A percentile compares a stretch with the other conserved stretches of the same genome.
phyloP scores from a whole-genome alignment of 306 rosid genomes.

The Canavalia gladiata region DNA sequence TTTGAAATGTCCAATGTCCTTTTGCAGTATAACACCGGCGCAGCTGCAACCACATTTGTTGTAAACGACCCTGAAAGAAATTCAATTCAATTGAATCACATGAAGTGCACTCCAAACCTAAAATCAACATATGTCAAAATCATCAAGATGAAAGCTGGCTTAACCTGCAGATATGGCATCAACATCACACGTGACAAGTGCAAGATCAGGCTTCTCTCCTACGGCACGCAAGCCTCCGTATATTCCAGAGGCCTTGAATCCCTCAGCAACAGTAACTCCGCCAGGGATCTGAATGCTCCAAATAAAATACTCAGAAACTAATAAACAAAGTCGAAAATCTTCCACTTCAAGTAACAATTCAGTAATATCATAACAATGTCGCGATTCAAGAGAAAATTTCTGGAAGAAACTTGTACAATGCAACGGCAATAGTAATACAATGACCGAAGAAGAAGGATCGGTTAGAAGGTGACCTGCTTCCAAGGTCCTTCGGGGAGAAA shows the following conservation, averaged over 20 bases:
- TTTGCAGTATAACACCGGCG: slow-evolving; percentile 93
- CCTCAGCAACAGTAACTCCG: slow-evolving; percentile 93
- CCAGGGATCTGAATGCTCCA: slow-evolving; percentile 72
- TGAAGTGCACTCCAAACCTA: slow-evolving; percentile 31
- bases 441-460: not conserved
- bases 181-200: slow-evolving; percentile 93
- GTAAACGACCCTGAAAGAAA: slow-evolving; percentile 83
- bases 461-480: slow-evolving; percentile 69
- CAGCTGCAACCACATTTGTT: slow-evolving; percentile 93
- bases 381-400: not conserved
- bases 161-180: slow-evolving; percentile 92
- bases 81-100: not conserved
- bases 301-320: slow-evolving; percentile 37
- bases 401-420: too few relatives aligned
- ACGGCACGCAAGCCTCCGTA: slow-evolving; percentile 86
- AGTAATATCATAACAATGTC: not conserved
- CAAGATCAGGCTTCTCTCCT: slow-evolving; percentile 89
- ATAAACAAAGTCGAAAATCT: slow-evolving; percentile 4
- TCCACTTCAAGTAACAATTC: not conserved
- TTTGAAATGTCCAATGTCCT: slow-evolving; percentile 54
- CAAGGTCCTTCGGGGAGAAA: slow-evolving; percentile 91
- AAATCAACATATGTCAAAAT: not conserved
- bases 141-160: slow-evolving; percentile 20
- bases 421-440: not conserved
- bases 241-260: slow-evolving; percentile 88